Evolutionary conservation across 495 filamentous ascomycete species (phyloP).

Genomic region (Aspergillus incahuasiensis): DNA sequence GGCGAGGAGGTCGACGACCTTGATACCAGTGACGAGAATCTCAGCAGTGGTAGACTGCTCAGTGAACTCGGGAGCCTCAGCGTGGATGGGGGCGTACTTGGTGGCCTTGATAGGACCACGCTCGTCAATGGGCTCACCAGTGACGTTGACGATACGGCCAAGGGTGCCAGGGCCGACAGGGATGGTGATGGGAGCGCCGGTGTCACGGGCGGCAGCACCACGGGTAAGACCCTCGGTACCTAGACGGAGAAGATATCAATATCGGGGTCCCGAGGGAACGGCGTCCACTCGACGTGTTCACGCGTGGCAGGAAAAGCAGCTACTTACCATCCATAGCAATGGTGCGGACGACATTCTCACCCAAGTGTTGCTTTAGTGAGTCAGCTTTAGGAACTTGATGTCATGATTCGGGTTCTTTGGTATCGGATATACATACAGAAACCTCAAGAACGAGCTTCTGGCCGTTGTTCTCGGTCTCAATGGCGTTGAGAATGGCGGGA

Average conservation of each 20-base stretch:
- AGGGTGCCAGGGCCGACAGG: conserved; percentile 93
- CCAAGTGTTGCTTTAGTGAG: conserved; percentile 84
- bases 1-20: conserved; percentile 97
- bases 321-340: conserved; percentile 99
- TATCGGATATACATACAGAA: conserved; percentile 62
- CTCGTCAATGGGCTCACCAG: conserved; percentile 99
- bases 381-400: conserved; percentile 26
- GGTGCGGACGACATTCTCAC: conserved; percentile 97
- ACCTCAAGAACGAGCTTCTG: conserved; percentile 97
- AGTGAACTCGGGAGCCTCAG: conserved; percentile 81
- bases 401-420: conserved; percentile 19
- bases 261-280: not conserved
- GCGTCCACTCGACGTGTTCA: not conserved
- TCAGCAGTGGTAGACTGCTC: conserved; percentile 96
- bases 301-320: not conserved
- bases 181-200: conserved; percentile 92
- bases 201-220: conserved; percentile 78
- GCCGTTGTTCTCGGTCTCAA: conserved; percentile 84
- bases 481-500: conserved; percentile 95
- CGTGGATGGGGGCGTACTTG: conserved; percentile 87
- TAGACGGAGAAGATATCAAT: conserved; percentile 36
- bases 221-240: conserved; percentile 99
- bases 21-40: conserved; percentile 98
- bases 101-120: conserved; percentile 92
- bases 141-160: conserved; percentile 99